Percentiles rank a stretch among this genome's conserved stretches.
Conservation (phyloP, 164 flowering plant genomes). For the Berberis thunbergii region DNA sequence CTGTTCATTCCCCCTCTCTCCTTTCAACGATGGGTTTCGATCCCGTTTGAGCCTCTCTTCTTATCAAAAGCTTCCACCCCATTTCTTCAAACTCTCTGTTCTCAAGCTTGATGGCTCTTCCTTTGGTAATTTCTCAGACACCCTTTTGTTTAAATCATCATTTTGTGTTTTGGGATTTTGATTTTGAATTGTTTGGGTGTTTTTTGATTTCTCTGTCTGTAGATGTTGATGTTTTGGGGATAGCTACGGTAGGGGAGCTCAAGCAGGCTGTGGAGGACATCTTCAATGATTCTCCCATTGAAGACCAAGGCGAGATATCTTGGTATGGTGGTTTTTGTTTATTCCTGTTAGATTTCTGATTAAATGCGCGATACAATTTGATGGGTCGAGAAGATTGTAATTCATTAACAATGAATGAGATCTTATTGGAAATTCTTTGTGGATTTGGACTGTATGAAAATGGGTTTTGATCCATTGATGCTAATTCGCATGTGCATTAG, state of each 20-base stretch:
- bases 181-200: background rate
- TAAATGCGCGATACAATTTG: background rate
- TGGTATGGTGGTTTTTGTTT: constrained; percentile 39
- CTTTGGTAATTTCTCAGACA: constrained; percentile 38
- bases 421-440: background rate
- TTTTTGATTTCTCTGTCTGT: constrained; percentile 3
- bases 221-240: constrained; percentile 54
- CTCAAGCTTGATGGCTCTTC: constrained; percentile 75
- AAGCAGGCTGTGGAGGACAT: constrained; percentile 67
- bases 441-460: background rate
- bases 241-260: constrained; percentile 52
- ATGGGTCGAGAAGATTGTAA: background rate
- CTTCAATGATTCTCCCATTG: constrained; percentile 41
- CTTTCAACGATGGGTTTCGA: background rate
- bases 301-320: constrained; percentile 51
- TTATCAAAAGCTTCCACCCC: constrained; percentile 44
- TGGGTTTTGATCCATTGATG: background rate
- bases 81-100: constrained; percentile 54
- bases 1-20: background rate
- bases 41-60: constrained; percentile 8
- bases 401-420: background rate
- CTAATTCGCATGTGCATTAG: background rate
- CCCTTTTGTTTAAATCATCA: background rate
- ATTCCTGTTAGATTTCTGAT: background rate
- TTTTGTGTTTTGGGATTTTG: constrained; percentile 1